These are phyloP conservation scores for Rutidosis leptorrhynchoides DNA, from an alignment of 129 eudicot genomes.

Conservation along the genomic window DNA sequence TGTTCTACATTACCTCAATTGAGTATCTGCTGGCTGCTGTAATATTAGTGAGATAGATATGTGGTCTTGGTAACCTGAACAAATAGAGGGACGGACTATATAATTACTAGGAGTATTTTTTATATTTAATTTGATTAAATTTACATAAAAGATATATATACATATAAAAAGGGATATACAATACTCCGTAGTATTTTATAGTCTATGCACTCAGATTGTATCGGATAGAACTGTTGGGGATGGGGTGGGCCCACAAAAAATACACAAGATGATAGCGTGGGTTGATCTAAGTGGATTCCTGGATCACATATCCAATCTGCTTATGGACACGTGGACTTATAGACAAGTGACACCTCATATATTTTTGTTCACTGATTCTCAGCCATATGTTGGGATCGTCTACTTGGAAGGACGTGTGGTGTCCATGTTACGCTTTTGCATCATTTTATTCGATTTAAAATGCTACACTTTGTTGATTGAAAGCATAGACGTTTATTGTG, in stretches of 20 bases:
- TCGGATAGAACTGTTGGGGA: constrained; percentile 22
- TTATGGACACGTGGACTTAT: constrained; percentile 33
- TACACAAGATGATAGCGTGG: constrained; percentile 12
- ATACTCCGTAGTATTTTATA: neutral
- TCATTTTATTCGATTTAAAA: constrained; percentile 13
- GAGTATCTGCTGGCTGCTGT: constrained; percentile 5
- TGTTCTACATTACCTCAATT: constrained; percentile 29
- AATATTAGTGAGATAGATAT: constrained; percentile 12
- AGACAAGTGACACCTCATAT: constrained; percentile 32
- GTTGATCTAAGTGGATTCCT: constrained; percentile 23
- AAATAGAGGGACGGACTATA: neutral
- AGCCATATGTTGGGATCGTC: constrained; percentile 31
- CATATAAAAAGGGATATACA: neutral
- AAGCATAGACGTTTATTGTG: neutral
- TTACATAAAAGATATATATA: neutral
- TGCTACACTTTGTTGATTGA: neutral
- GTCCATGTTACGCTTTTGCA: constrained; percentile 26
- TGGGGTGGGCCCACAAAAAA: constrained; percentile 16
- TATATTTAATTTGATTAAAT: neutral
- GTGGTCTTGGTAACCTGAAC: constrained; percentile 28
- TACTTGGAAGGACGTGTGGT: constrained; percentile 39
- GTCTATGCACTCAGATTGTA: neutral
- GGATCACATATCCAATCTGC: constrained; percentile 39
- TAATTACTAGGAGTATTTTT: too few species aligned
- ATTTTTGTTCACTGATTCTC: constrained; percentile 13